Evolutionary conservation across 2,329 filamentous ascomycete species (phyloP), one percentile per base, ranked within the genome.

Genomic region (Neonectria sp.): DNA sequence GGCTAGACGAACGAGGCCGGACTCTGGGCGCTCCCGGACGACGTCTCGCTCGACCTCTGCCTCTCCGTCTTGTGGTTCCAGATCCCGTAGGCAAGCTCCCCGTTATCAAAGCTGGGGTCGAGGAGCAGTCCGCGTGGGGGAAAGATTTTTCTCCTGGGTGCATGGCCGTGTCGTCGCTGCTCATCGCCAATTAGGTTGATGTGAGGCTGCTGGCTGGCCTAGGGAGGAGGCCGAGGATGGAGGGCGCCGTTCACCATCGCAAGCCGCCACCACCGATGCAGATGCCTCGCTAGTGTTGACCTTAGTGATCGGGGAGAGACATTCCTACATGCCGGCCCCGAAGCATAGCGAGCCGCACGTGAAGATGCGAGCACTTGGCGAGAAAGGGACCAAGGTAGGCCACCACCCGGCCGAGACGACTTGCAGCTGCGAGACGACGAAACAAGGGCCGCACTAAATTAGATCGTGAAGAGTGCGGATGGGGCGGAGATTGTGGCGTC

Each of bases 61-160:
- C 43, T 43, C 37, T 65, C 13, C 6, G 6, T 40, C 37, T 40
- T 27, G 52, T 35, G 52, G 52, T 37, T 60, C 49, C 52, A 24
- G 52, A 68, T 62, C 25, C 33, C 56, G 57, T 45, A 56, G 25
- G 35, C 57, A 55, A 48, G 17, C 55, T 63, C 46, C 53, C 31
- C 61, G 62, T 71, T 73, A 72, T 73, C 69, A 75, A 63, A 53
- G 52, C 45, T 67, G 68, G 55, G 63, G 60, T 66, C 55, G 55
- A 46, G 24, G 52, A 59, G 62, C 59, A 53, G 49, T 55, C 53
- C 51, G 71, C 72, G 72, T 74, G 73, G 73, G 72, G 73, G 69
- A 69, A 31, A 51, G 59, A 62, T 63, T 53, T 24, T 40, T 59
- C 55, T 12, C 29, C 15, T 55, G 52, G 51, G 51, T 65, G 51